A percentile compares a stretch with the other conserved stretches of the same genome.
phyloP scores from a whole-genome alignment of 1,284 basidiomycete species.

The Heterobasidion occidentale region DNA sequence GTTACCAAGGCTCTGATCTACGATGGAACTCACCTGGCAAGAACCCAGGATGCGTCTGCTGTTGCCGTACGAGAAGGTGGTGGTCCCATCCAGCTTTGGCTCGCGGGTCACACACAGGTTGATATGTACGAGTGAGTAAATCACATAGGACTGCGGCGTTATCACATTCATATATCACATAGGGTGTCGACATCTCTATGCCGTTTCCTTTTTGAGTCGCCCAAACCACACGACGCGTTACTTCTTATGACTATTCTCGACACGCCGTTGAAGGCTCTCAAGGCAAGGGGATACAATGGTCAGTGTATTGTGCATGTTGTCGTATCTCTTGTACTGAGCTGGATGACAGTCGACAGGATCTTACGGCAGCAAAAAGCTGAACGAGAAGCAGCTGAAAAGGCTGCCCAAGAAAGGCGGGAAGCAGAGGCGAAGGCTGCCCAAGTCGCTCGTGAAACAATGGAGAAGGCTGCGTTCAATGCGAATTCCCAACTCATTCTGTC shows the following conservation, averaged over 20 bases:
- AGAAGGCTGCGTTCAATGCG: neutral
- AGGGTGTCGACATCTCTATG: constrained; percentile 80
- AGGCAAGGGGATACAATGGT: constrained; percentile 84
- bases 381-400: constrained; percentile 51
- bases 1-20: constrained; percentile 55
- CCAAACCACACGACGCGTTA: constrained; percentile 76
- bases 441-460: constrained; percentile 4
- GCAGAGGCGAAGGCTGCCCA: constrained; percentile 6
- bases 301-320: constrained; percentile 9
- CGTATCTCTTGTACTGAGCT: neutral
- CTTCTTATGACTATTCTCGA: constrained; percentile 91
- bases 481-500: neutral
- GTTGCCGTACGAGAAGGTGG: constrained; percentile 51
- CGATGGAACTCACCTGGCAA: constrained; percentile 38
- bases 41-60: constrained; percentile 68
- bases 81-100: constrained; percentile 68
- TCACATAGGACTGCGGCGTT: neutral
- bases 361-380: constrained; percentile 79
- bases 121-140: constrained; percentile 86
- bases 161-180: neutral
- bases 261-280: constrained; percentile 79
- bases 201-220: constrained; percentile 64
- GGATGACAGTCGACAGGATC: constrained; percentile 77
- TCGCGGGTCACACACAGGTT: constrained; percentile 67
- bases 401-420: constrained; percentile 15